These are phyloP conservation scores for Nakazawaea populi DNA, from an alignment of 805 yeast species.

Conservation along the genomic window DNA sequence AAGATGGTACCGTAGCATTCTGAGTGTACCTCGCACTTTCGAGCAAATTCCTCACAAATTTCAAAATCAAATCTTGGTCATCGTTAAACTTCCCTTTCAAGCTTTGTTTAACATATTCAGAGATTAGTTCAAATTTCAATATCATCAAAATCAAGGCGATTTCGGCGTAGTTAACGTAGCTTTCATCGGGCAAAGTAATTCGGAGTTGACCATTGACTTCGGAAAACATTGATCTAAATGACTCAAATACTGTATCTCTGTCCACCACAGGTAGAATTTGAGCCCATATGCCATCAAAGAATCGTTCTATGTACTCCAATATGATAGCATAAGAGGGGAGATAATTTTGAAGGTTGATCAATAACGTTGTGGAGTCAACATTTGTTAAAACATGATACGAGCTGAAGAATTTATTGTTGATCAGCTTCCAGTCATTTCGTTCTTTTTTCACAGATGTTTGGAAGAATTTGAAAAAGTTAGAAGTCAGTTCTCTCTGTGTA, in stretches of 20 bases:
- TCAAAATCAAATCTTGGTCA: not conserved
- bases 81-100: not conserved
- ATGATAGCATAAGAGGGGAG: not conserved
- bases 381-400: not conserved
- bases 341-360: not conserved
- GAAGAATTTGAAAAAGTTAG: not conserved
- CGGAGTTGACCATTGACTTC: not conserved
- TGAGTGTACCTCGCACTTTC: not conserved
- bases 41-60: not conserved
- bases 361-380: not conserved
- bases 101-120: not conserved
- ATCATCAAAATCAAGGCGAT: not conserved
- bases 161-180: not conserved
- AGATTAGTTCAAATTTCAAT: not conserved
- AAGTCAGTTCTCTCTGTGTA: not conserved
- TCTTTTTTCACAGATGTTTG: not conserved
- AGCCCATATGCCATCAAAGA: constrained; percentile 13
- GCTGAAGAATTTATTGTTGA: not conserved
- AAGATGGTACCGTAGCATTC: constrained; percentile 1
- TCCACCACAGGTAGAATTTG: constrained; percentile 33
- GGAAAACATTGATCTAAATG: not conserved
- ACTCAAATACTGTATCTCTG: constrained; percentile 22
- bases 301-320: not conserved
- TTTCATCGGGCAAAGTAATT: not conserved
- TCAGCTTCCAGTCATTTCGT: not conserved